Percentiles rank a stretch among this genome's conserved stretches.
These are phyloP conservation scores for Amphicarpaea edgeworthii DNA, from an alignment of 306 rosid species.

Conservation along the genomic window DNA sequence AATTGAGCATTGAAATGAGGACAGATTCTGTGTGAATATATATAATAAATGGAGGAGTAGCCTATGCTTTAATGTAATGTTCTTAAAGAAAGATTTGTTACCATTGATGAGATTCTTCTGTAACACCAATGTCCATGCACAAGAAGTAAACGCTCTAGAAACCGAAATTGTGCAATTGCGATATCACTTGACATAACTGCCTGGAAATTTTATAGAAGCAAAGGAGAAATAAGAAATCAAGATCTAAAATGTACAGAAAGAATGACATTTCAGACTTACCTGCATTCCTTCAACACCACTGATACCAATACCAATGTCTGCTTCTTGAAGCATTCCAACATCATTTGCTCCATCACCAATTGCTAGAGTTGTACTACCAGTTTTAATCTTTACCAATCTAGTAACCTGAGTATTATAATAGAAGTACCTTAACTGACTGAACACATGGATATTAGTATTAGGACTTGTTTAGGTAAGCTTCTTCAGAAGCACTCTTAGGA, in stretches of 20 bases:
- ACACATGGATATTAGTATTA: conserved; percentile 3
- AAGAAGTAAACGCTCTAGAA: conserved; percentile 86
- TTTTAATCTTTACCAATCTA: conserved; percentile 79
- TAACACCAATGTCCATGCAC: conserved; percentile 99
- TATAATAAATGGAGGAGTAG: conserved; percentile 11
- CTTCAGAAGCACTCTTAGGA: too few species aligned
- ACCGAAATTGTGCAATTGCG: conserved; percentile 91
- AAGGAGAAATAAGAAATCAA: conserved; percentile 17
- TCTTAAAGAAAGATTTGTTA: conserved; percentile 37
- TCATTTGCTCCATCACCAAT: conserved; percentile 99
- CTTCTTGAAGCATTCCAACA: conserved; percentile 99
- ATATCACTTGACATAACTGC: conserved; percentile 97
- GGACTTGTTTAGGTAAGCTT: too few species aligned
- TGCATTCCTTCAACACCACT: conserved; percentile 99
- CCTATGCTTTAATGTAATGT: background rate
- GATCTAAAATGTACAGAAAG: background rate
- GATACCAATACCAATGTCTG: conserved; percentile 93
- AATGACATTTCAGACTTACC: conserved; percentile 53
- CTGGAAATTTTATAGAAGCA: conserved; percentile 57
- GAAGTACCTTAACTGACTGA: conserved; percentile 11
- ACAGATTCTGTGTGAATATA: conserved; percentile 3
- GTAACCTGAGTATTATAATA: conserved; percentile 64
- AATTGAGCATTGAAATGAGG: conserved; percentile 37
- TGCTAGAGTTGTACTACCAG: conserved; percentile 81
- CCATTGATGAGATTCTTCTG: conserved; percentile 94